These are phyloP conservation scores for Parsonsia alboflavescens DNA, from an alignment of 257 asterid species.

Conservation along the genomic window DNA sequence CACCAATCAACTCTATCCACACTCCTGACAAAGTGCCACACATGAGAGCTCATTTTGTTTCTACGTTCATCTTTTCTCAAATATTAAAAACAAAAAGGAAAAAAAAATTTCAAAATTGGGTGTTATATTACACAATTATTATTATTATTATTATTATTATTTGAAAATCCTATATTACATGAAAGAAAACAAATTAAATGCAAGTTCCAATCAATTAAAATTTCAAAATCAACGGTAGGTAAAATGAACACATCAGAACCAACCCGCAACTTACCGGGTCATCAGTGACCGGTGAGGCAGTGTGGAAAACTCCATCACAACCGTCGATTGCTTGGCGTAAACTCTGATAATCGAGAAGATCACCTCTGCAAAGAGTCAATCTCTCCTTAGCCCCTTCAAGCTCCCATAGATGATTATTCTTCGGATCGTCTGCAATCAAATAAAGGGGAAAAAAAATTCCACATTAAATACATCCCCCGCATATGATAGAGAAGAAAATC, in stretches of 20 bases:
- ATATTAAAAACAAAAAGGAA: too few relatives aligned
- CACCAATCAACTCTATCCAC: slow-evolving; percentile 1
- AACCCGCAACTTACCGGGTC: slow-evolving; percentile 57
- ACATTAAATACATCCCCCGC: too few relatives aligned
- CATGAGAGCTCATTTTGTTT: neutral
- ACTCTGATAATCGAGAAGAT: slow-evolving; percentile 72
- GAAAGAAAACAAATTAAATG: too few relatives aligned
- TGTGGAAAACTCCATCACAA: slow-evolving; percentile 96
- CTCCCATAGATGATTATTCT: slow-evolving; percentile 65
- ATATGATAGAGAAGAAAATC: too few relatives aligned
- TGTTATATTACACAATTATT: too few relatives aligned
- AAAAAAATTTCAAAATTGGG: neutral
- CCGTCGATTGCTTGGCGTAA: slow-evolving; percentile 72
- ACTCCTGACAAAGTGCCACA: neutral
- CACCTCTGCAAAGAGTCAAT: slow-evolving; percentile 62
- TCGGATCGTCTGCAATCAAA: slow-evolving; percentile 55
- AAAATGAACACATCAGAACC: neutral
- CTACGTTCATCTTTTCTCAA: neutral
- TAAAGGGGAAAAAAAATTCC: neutral
- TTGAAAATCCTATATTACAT: neutral
- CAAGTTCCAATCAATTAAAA: neutral
- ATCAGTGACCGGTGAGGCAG: slow-evolving; percentile 89
- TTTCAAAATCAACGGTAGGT: neutral
- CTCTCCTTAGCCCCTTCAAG: slow-evolving; percentile 90
- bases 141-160: too few relatives aligned